Base-by-base conservation (phyloP, 768 basidiomycete genomes). In the Suillus tomentosus region DNA sequence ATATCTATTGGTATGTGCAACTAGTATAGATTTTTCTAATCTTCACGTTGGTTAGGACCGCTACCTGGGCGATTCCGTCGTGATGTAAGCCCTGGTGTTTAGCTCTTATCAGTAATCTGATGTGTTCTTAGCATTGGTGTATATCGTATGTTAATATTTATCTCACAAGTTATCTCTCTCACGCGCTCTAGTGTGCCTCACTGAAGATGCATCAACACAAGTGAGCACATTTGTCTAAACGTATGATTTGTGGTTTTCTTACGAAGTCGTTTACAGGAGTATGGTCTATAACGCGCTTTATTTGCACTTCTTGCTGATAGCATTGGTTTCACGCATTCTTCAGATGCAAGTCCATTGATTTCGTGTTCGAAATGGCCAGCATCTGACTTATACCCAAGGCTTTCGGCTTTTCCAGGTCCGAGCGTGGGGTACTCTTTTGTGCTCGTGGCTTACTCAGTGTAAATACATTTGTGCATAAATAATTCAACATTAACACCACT, bases 391-490 rank as follows among this genome's bases (percentile, higher is more conserved):
- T 19, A 19, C 3, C 15, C 53, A n/a, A 75, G 74, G 74, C 36
- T 64, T 68, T 59, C 69, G 55, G 9, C 69, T 77, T 50, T 75
- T 77, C 60, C 61, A 66, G 51, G 70, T 75, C 57, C 75, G 75
- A 50, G 72, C 75, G 37, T 75, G 74, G 75, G 74, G 74, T 22
- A 70, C 75, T 37, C 72, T 77, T 24, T 60, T 34, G 36, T 75
- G 71, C 40, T 67, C 75, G 14, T 77, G 74, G 74, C 66, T 71
- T 3, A 75, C 74, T 37, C 74, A 75, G 68, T 72, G 74, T 75
- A 37, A 36, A 51, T 31, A 19, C 48, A 53, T 34, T 17, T 37
- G 5, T 24, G 11, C 22, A 19, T 5, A 9, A 59, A 61, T 68
- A 22, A 73, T 40, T 24, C 13, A 48, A 59, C 22, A 36, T n/a